Conservation (phyloP, 352 stramenopile species). For the Phytophthora hibernalis region DNA sequence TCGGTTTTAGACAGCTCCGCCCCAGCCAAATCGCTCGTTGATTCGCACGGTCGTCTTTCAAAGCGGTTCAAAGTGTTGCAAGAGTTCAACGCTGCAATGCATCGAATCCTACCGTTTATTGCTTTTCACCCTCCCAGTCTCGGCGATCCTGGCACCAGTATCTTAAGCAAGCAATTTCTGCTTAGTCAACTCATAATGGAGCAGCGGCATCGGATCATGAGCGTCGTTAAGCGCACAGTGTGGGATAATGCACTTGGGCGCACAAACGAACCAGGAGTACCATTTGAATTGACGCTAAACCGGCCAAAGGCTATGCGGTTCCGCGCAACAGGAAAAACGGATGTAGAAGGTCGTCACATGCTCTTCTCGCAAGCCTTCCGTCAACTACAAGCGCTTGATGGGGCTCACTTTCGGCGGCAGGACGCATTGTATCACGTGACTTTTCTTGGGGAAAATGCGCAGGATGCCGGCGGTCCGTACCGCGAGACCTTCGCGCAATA, state of each 20-base stretch:
- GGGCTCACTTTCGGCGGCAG: slow-evolving; percentile 67
- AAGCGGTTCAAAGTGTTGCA: slow-evolving; percentile 81
- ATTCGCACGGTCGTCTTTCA: slow-evolving; percentile 52
- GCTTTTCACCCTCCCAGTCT: slow-evolving; percentile 37
- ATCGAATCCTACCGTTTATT: slow-evolving; percentile 65
- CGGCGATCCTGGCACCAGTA: neutral
- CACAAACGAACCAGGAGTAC: slow-evolving; percentile 50
- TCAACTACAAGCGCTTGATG: slow-evolving; percentile 72
- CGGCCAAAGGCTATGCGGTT: slow-evolving; percentile 86
- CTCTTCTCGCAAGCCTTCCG: slow-evolving; percentile 89
- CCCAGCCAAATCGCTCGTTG: slow-evolving; percentile 4
- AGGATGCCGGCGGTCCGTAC: slow-evolving; percentile 89
- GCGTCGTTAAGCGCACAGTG: slow-evolving; percentile 69
- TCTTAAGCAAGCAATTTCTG: slow-evolving; percentile 21
- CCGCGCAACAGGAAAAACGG: slow-evolving; percentile 58
- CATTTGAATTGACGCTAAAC: slow-evolving; percentile 82
- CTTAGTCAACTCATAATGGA: slow-evolving; percentile 49
- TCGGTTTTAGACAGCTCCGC: neutral
- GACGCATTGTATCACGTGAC: slow-evolving; percentile 85
- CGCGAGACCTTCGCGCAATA: slow-evolving; percentile 89
- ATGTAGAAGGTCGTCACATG: slow-evolving; percentile 68
- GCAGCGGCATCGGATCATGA: slow-evolving; percentile 74
- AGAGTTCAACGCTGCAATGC: slow-evolving; percentile 71
- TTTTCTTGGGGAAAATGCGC: slow-evolving; percentile 88
- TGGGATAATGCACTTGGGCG: slow-evolving; percentile 74